Conservation (phyloP, 805 yeast species). For the Cyberlindnera misumaiensis region DNA sequence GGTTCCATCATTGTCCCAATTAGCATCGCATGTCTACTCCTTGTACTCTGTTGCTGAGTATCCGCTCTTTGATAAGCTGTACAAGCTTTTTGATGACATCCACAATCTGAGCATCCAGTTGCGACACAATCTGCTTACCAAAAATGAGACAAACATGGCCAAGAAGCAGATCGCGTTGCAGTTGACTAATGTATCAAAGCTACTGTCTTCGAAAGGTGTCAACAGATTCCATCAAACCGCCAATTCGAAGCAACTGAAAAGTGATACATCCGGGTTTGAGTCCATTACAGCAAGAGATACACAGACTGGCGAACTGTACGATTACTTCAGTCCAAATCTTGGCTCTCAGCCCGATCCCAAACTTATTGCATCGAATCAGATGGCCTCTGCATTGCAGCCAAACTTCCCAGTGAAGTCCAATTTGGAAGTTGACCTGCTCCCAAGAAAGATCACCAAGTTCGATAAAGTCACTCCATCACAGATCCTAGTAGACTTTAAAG, state of each 20-base stretch:
- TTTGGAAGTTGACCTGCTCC: conserved; percentile 32
- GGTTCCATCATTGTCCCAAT: conserved; percentile 46
- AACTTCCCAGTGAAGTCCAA: conserved; percentile 50
- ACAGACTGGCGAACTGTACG: conserved; percentile 48
- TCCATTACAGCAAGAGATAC: conserved; percentile 62
- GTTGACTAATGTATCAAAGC: conserved; percentile 54
- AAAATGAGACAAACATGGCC: conserved; percentile 42
- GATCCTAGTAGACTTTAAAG: conserved; percentile 69
- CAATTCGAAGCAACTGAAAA: conserved; percentile 21
- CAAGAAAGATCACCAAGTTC: conserved; percentile 41
- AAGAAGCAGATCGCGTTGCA: conserved; percentile 45
- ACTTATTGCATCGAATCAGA: conserved; percentile 57
- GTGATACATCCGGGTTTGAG: conserved; percentile 59
- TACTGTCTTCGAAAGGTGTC: conserved; percentile 40
- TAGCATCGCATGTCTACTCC: conserved; percentile 60
- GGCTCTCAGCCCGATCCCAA: conserved; percentile 41
- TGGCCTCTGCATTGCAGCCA: conserved; percentile 64
- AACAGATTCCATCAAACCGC: conserved; percentile 23
- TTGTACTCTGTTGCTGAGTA: conserved; percentile 68
- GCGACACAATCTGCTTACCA: conserved; percentile 43
- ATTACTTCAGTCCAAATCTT: conserved; percentile 24
- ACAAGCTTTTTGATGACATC: conserved; percentile 45
- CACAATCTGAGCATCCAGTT: conserved; percentile 54
- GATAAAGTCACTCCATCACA: conserved; percentile 45
- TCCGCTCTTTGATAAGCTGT: conserved; percentile 50